Evolutionary conservation across 345 rosid genomes (phyloP), one percentile per base, ranked within the genome.

Genomic region (Linum usitatissimum): DNA sequence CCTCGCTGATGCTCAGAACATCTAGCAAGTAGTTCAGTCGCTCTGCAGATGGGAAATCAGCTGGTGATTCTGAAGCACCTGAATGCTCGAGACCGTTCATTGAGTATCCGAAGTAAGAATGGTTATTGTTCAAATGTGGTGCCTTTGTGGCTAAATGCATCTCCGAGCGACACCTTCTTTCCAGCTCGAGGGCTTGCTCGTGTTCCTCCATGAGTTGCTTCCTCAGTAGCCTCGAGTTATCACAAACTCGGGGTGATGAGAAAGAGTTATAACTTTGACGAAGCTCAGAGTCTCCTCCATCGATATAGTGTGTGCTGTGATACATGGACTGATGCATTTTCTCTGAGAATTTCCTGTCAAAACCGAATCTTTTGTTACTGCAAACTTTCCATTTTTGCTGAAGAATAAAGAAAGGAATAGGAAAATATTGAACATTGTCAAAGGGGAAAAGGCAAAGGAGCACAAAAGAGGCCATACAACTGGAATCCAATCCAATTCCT

Each of bases 241-340:
- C 83, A 36, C 66, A 48, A 60, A 62, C 62, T 31, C 81, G 78
- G 42, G 81, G 76, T 70, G 68, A 96, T 91, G 62, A 1, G 49
- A 53, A 55, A 34, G 3, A 19, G 5, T 17, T 12, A 38, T 10
- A 40, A 77, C 96, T 67, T n/a, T 85, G 64, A 69, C 76, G 84
- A 73, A 79, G 69, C 68, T 87, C 99, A 0, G 76, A 30, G 76
- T 92, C 93, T 64, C 81, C 93, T 64, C 81, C 80, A 18, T 83
- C 91, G 9, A 70, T 38, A 21, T 73, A 77, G 53, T 77, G 86
- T 31, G 72, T 73, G 64, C 70, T 73, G 68, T 76, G 73, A 63
- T 70, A 71, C 73, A 77, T 66, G 15, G 68, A 57, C 5, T 81
- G 84, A 20, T 82, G 83, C 56, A 77, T 63, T 73, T 84, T 91